Base-by-base conservation (phyloP, 495 filamentous ascomycete species). In the Xylaria grammica region DNA sequence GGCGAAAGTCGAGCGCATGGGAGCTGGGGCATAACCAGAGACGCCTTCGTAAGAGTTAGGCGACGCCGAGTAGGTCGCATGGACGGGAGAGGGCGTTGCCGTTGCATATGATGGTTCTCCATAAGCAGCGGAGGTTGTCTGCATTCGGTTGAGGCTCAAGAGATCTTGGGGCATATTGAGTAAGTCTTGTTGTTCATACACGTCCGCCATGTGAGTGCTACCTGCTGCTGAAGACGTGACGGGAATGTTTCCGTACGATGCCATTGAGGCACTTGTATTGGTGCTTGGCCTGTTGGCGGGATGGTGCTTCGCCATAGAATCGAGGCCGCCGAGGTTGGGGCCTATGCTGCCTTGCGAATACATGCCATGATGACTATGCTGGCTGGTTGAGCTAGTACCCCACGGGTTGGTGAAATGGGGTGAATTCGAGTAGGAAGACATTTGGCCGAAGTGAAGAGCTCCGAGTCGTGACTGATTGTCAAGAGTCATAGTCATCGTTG, bases 321-420 rank as follows among this genome's bases (percentile, higher is more conserved):
- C 72, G 67, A 86, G 67, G 45, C 73, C 62, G 61, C 66, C 72
- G 69, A 85, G 69, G 81, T 82, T 83, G 64, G 80, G 69, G 67
- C 80, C 75, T 71, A 64, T 19, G n/a, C 78, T 72, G 74, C 67
- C 81, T 74, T 77, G 80, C 80, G 74, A 86, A 78, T 87, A 84
- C 81, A 85, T 67, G 84, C 82, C 78, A 85, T 85, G 62, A 11
- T 78, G 77, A 36, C 71, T 74, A 63, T 69, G 66, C 63, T 81
- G 78, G 48, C 82, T 80, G 52, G 86, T 79, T 20, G 89, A 84
- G 29, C 88, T 82, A 60, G 89, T 81, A 60, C 82, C 83, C 94
- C 94, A 98, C 17, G 94, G 94, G 75, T 98, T 93, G 72, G 91
- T 93, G 82, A 98, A 98, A 72, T 94, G 91, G 52, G 93, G 92